Evolutionary conservation across 2,329 filamentous ascomycete species (phyloP).

Genomic region (Cladosporium sp.): DNA sequence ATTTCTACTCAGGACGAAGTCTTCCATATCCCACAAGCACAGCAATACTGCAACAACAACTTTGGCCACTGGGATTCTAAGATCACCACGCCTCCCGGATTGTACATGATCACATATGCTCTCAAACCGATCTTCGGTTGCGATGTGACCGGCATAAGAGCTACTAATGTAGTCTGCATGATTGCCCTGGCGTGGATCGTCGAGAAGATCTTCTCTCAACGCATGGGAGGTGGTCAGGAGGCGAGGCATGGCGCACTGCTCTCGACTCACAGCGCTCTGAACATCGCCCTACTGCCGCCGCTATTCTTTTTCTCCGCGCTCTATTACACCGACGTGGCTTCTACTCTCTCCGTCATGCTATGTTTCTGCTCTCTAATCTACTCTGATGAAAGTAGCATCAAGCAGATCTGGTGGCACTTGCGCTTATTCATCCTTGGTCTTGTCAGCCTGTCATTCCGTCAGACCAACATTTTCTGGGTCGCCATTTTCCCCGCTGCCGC

Average conservation of each 20-base stretch:
- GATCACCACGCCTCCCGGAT: slow-evolving; percentile 89
- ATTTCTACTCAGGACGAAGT: slow-evolving; percentile 66
- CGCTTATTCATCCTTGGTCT: slow-evolving; percentile 54
- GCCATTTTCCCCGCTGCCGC: slow-evolving; percentile 66
- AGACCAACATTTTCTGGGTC: slow-evolving; percentile 97
- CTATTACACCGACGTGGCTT: slow-evolving; percentile 91
- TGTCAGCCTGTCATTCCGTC: slow-evolving; percentile 69
- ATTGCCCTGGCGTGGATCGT: slow-evolving; percentile 36
- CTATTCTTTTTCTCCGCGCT: slow-evolving; percentile 94
- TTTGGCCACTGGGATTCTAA: slow-evolving; percentile 89
- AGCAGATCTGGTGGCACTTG: slow-evolving; percentile 13
- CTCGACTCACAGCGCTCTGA: slow-evolving; percentile 60
- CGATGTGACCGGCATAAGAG: not conserved
- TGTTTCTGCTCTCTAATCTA: slow-evolving; percentile 49
- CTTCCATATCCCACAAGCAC: slow-evolving; percentile 87
- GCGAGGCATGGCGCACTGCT: slow-evolving; percentile 17
- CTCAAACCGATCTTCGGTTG: slow-evolving; percentile 34
- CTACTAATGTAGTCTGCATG: slow-evolving; percentile 10
- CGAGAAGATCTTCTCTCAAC: slow-evolving; percentile 8
- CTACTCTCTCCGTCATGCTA: slow-evolving; percentile 68
- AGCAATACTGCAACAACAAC: slow-evolving; percentile 73
- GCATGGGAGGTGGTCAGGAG: slow-evolving; percentile 15
- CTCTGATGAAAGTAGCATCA: slow-evolving; percentile 3
- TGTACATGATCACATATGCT: slow-evolving; percentile 48
- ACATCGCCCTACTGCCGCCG: slow-evolving; percentile 79